Percentiles rank a stretch among this genome's conserved stretches.
Evolutionary conservation across 176 grass and related monocot species (phyloP).

Genomic region (Bolboschoenus planiculmis): DNA sequence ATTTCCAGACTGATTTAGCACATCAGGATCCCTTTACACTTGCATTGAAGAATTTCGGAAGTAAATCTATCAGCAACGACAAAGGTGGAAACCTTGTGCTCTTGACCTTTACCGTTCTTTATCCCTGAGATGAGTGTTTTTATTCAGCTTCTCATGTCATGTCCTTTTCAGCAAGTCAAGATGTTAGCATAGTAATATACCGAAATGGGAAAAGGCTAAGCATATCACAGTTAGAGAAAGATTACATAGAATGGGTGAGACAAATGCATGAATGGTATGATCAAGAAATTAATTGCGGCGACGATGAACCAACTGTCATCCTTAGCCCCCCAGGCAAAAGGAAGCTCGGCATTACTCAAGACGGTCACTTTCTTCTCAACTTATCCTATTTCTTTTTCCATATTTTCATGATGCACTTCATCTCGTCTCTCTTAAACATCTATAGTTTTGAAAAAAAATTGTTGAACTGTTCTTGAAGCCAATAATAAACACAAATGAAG

Average conservation of each 20-base stretch:
- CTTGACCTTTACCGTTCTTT: not conserved
- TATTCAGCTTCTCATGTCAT: not conserved
- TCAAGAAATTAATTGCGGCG: constrained; percentile 36
- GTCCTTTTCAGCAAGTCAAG: constrained; percentile 2
- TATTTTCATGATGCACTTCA: not conserved
- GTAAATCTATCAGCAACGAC: constrained; percentile 14
- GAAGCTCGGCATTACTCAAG: constrained; percentile 37
- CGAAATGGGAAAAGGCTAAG: constrained; percentile 22
- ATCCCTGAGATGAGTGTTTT: not conserved
- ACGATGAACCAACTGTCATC: constrained; percentile 29
- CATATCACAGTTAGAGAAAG: constrained; percentile 27
- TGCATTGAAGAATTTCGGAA: constrained; percentile 30
- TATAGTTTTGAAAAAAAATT: not conserved
- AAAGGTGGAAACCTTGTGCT: constrained; percentile 22
- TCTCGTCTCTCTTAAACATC: not conserved
- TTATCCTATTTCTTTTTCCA: not conserved
- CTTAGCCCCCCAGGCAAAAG: constrained; percentile 35
- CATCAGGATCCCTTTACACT: constrained; percentile 36
- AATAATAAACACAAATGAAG: not conserved
- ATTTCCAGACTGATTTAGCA: constrained; percentile 42
- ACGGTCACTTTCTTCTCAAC: constrained; percentile 24
- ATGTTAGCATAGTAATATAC: constrained; percentile 27
- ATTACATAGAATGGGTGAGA: constrained; percentile 36
- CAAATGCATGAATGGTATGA: constrained; percentile 51
- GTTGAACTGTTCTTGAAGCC: not conserved